Evolutionary conservation across 1,284 basidiomycete genomes (phyloP).

Genomic region (Irpex rosettiformis): DNA sequence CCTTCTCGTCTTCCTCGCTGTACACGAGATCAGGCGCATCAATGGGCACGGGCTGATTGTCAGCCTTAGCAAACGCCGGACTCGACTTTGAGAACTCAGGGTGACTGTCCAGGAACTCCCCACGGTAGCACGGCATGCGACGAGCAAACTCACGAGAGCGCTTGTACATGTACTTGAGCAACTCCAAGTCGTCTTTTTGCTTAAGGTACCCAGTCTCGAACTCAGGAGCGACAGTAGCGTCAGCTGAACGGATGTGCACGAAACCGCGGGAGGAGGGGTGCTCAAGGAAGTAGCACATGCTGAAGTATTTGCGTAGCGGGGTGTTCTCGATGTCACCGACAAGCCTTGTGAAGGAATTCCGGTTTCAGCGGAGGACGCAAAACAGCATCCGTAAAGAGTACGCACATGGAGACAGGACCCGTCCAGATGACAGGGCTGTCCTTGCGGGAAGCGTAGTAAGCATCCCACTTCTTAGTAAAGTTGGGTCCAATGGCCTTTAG

Average conservation of each 20-base stretch:
- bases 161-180: conserved; percentile 57
- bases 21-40: conserved; percentile 48
- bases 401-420: conserved; percentile 24
- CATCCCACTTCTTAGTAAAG: conserved; percentile 36
- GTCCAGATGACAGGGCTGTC: conserved; percentile 41
- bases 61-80: conserved; percentile 34
- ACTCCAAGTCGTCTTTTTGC: conserved; percentile 44
- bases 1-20: conserved; percentile 51
- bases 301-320: conserved; percentile 5
- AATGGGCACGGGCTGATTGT: conserved; percentile 35
- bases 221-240: conserved; percentile 8
- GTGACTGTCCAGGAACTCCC: conserved; percentile 43
- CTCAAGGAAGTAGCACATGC: conserved; percentile 3
- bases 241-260: conserved; percentile 6
- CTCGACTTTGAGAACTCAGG: conserved; percentile 48
- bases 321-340: conserved; percentile 2
- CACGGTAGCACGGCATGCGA: conserved; percentile 53
- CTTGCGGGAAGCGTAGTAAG: conserved; percentile 33
- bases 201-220: conserved; percentile 13
- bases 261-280: conserved; percentile 6
- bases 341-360: neutral
- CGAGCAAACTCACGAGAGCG: conserved; percentile 52
- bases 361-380: neutral
- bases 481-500: conserved; percentile 37
- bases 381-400: neutral